phyloP scores from a whole-genome alignment of 2,329 filamentous ascomycete genomes.

The Sporothrix brasiliensis region DNA sequence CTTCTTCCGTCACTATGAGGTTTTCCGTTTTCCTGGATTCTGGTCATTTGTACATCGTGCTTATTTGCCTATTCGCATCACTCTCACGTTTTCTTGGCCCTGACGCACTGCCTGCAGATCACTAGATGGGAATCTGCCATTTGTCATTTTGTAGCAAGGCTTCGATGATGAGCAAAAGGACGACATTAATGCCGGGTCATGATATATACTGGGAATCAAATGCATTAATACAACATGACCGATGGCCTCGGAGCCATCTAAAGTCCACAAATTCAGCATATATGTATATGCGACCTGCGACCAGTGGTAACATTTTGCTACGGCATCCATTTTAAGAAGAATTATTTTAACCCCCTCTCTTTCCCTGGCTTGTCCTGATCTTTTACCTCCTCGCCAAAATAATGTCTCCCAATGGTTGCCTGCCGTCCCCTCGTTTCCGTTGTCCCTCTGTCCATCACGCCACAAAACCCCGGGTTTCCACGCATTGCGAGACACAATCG shows the following conservation, averaged over 20 bases:
- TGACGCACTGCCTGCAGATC: constrained; percentile 5
- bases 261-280: no score
- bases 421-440: constrained; percentile 8
- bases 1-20: not conserved
- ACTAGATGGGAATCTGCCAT: not conserved
- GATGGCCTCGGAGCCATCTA: no score
- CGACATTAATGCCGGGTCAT: not conserved
- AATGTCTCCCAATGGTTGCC: not conserved
- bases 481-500: constrained; percentile 29
- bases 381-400: not conserved
- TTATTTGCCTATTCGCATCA: not conserved
- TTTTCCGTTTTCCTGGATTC: not conserved
- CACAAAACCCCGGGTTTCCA: constrained; percentile 26
- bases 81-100: no score
- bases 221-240: no score
- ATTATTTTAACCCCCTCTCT: no score
- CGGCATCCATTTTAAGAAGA: no score
- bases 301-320: no score
- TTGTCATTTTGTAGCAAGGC: not conserved
- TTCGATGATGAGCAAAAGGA: not conserved
- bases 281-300: no score
- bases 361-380: no score
- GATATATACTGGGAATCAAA: no score
- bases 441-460: not conserved
- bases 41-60: not conserved